Conservation (phyloP, 169 alveolate species). For the Babesia bovis region DNA sequence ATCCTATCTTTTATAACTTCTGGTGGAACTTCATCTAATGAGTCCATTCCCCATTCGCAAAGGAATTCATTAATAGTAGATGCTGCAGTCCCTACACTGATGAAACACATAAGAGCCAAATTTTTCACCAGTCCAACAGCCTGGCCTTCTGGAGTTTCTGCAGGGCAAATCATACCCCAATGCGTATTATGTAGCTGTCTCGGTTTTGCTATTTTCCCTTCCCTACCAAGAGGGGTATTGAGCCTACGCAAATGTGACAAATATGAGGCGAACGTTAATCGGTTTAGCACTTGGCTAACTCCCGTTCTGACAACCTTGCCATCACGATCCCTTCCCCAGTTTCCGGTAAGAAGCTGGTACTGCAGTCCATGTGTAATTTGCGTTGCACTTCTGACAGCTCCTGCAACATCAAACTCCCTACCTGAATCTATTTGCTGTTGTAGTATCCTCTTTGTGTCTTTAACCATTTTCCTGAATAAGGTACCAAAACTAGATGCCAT, state of each 20-base stretch:
- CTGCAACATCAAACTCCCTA: conserved; percentile 88
- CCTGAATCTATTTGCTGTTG: conserved; percentile 90
- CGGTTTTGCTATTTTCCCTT: conserved; percentile 99
- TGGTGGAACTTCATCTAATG: conserved; percentile 85
- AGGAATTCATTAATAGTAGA: conserved; percentile 84
- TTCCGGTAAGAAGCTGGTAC: conserved; percentile 81
- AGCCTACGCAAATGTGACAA: conserved; percentile 98
- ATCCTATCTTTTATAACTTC: conserved; percentile 88
- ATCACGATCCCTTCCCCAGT: conserved; percentile 97
- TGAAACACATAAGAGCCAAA: conserved; percentile 96
- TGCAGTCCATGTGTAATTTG: conserved; percentile 89
- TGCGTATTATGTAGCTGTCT: conserved; percentile 99
- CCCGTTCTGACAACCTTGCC: conserved; percentile 98
- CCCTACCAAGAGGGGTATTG: conserved; percentile 98
- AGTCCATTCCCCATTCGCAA: conserved; percentile 88
- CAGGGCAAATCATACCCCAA: conserved; percentile 99
- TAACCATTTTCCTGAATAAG: conserved; percentile 90
- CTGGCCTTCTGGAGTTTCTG: conserved; percentile 99
- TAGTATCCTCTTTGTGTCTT: conserved; percentile 89
- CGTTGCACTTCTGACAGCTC: conserved; percentile 86
- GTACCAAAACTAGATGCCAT: conserved; percentile 96
- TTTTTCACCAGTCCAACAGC: conserved; percentile 99
- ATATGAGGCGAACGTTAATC: conserved; percentile 97
- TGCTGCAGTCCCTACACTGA: conserved; percentile 93
- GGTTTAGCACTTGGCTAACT: conserved; percentile 94